Base-by-base conservation (phyloP, 2,329 filamentous ascomycete genomes). In the Rhytidhysteron rufulum region DNA sequence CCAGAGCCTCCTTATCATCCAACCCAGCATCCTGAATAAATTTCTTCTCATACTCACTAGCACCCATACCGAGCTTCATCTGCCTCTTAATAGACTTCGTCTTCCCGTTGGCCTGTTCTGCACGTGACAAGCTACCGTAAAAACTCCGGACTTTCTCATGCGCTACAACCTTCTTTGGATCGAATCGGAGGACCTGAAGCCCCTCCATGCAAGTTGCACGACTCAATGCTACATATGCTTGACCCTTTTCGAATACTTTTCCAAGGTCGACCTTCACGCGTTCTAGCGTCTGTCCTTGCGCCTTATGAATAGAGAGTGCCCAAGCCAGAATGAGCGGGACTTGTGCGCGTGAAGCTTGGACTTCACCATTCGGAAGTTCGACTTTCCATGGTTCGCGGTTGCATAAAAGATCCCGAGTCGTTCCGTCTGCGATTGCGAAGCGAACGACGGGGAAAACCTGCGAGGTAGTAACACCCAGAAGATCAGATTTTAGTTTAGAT, bases 291-390 rank as follows among this genome's bases (percentile, higher is more conserved):
- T 97, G 91, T 2, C 91, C 91, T 62, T 97, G 91, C 1, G 93
- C 93, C 68, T 98, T 98, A 72, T 98, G 93, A 44, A 98, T 98
- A 1, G 89, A 95, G 16, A 98, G 70, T 2, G 93, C 93, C 93
- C 93, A 98, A 0, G 93, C 93, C 21, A 98, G 75, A 47, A 98
- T 97, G 37, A 98, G 75, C 1, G 93, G 93, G 4, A 80, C 66
- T 44, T 80, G 76, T 33, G 77, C 78, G 29, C 93, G 85, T 45
- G 88, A 87, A 2, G 93, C 93, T 63, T 95, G 89, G 1, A 97
- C 77, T 62, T 97, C 90, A 34, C 93, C 93, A 41, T 86, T 95
- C 2, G 93, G 93, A n/a, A 95, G 76, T 60, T 98, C 94, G 19
- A 95, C 86, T 65, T 96, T 98, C 93, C 93, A 98, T 25, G 86